Conservation (phyloP, 306 rosid species). For the Vigna unguiculata region DNA sequence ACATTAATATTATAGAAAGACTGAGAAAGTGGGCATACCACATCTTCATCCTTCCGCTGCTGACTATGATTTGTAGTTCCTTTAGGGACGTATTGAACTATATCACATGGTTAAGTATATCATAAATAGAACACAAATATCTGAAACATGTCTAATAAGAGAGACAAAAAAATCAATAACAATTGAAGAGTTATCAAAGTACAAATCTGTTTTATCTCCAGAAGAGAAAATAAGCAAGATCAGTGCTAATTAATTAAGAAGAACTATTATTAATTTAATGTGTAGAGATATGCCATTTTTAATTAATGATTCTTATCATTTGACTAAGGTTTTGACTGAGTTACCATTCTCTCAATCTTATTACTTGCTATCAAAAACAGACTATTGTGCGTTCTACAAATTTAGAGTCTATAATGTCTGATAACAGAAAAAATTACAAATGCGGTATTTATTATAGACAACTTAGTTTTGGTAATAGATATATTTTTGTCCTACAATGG, state of each 20-base stretch:
- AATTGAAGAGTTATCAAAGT: slow-evolving; percentile 1
- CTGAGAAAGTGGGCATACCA: slow-evolving; percentile 45
- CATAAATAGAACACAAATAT: not conserved
- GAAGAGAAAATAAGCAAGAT: not conserved
- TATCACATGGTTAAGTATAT: slow-evolving; percentile 43
- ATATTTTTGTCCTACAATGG: too few relatives aligned
- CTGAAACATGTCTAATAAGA: not conserved
- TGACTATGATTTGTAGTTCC: slow-evolving; percentile 43
- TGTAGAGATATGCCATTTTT: too few relatives aligned
- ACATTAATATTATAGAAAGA: not conserved
- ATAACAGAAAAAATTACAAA: not conserved
- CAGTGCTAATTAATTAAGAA: not conserved
- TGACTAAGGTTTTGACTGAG: too few relatives aligned
- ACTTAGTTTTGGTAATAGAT: too few relatives aligned
- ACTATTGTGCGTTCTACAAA: not conserved
- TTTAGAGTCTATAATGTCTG: not conserved
- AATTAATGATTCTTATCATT: too few relatives aligned
- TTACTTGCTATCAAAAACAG: not conserved
- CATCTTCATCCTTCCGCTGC: slow-evolving; percentile 45
- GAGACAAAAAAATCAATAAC: not conserved
- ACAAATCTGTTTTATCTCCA: slow-evolving; percentile 9
- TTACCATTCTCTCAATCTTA: not conserved
- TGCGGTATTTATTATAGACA: too few relatives aligned
- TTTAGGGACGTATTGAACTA: slow-evolving; percentile 50
- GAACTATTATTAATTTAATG: too few relatives aligned